Conservation (phyloP, 257 asterid genomes). For the Gentiana dahurica region DNA sequence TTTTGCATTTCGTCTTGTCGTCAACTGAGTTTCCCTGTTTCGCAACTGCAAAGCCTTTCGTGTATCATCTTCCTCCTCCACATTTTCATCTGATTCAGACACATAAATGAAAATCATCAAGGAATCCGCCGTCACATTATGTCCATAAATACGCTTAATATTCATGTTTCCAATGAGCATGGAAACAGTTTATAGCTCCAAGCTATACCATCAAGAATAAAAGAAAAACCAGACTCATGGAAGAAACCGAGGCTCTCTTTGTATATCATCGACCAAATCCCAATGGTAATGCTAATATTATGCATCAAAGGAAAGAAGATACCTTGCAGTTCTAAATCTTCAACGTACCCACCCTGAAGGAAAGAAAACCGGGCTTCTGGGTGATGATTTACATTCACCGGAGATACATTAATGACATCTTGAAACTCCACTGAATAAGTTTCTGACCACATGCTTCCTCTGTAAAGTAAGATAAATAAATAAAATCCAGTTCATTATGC, state of each 20-base stretch:
- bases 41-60: constrained; percentile 69
- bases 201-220: too few relatives aligned
- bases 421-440: constrained; percentile 60
- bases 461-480: constrained; percentile 15
- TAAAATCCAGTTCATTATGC: neutral
- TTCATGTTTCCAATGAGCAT: too few relatives aligned
- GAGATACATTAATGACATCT: constrained; percentile 56
- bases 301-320: constrained; percentile 2
- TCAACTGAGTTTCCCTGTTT: constrained; percentile 26
- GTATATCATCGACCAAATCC: neutral
- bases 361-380: constrained; percentile 85
- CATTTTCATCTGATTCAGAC: constrained; percentile 49
- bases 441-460: constrained; percentile 94
- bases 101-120: too few relatives aligned
- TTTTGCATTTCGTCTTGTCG: constrained; percentile 33
- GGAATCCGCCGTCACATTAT: too few relatives aligned
- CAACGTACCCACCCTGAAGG: constrained; percentile 77
- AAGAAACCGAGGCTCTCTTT: too few relatives aligned
- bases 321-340: constrained; percentile 66
- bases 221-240: too few relatives aligned
- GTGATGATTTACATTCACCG: constrained; percentile 29
- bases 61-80: constrained; percentile 49
- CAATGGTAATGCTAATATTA: neutral
- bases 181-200: too few relatives aligned
- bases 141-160: too few relatives aligned